Base-by-base conservation (phyloP, 2,329 filamentous ascomycete genomes). In the Aspergillus fischeri region DNA sequence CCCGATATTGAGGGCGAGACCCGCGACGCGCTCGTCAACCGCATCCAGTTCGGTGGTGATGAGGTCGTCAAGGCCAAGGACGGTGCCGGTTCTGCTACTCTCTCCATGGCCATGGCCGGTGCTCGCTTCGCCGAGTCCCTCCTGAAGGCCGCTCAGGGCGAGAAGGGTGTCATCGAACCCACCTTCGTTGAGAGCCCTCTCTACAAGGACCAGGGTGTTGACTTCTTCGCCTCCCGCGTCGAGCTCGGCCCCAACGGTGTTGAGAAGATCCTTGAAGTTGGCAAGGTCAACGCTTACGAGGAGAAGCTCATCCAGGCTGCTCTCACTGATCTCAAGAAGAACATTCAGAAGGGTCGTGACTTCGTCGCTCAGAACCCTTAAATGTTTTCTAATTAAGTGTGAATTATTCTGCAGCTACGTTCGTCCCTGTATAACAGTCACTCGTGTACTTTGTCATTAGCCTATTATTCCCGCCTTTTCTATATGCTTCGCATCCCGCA, bases 51-150 rank as follows among this genome's bases (percentile, higher is more conserved):
- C 77, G 93, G 94, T 78, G 93, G 93, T 84, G 93, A 97, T 77
- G 93, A 97, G 87, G 93, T 97, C 68, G 93, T 97, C 81, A 86
- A 97, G 87, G 94, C 93, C 80, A 97, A 97, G 90, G 92, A 93
- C 75, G 94, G 93, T 79, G 92, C 92, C 72, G 93, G 93, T 70
- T 97, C 92, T 68, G 93, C 93, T 75, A 97, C 93, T 64, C 90
- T 97, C 70, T 97, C 92, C 82, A 99, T 99, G 93, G 93, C 93
- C 73, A 93, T 96, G 86, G 93, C 93, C 67, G 93, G 93, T 81
- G 85, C 84, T 64, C 84, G 86, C 67, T 88, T 89, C 78, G 91
- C 94, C 69, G 92, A 97, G 83, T 91, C 89, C 68, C 82, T 99
- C 71, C 89, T 99, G 80, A 92, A 91, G 79, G 94, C 94, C 70